phyloP scores from a whole-genome alignment of 2,329 filamentous ascomycete genomes.

The Pseudopyrenochaeta lycopersici region DNA sequence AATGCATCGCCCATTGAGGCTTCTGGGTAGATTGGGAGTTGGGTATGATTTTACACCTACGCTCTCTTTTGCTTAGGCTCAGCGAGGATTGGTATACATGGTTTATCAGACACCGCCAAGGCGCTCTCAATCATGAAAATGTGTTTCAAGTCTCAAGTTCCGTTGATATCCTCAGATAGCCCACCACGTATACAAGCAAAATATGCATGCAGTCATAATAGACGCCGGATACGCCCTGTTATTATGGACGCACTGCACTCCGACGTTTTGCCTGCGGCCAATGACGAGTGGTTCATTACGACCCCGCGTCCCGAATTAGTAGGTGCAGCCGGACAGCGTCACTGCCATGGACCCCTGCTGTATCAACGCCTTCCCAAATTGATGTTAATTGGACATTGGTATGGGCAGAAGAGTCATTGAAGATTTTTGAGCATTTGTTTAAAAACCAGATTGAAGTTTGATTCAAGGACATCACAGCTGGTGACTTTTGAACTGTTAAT shows the following conservation, averaged over 20 bases:
- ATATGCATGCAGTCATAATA: background rate
- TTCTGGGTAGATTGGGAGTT: background rate
- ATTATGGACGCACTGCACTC: no score
- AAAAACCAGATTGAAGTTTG: background rate
- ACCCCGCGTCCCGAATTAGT: constrained; percentile 7
- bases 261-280: background rate
- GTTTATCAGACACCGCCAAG: no score
- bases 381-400: no score
- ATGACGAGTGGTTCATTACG: constrained; percentile 6
- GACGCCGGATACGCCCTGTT: constrained; percentile 5
- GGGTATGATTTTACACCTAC: background rate
- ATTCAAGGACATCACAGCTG: background rate
- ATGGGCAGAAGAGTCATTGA: no score
- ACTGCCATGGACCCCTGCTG: background rate
- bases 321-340: constrained; percentile 9
- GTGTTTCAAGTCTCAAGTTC: background rate
- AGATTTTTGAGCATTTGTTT: no score
- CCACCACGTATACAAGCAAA: background rate
- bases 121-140: background rate
- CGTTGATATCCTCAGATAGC: background rate
- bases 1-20: constrained; percentile 15
- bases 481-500: background rate
- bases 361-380: background rate
- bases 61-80: background rate
- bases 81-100: no score